Conservation (phyloP, 2,329 filamentous ascomycete species). For the Peltaster fructicola region DNA sequence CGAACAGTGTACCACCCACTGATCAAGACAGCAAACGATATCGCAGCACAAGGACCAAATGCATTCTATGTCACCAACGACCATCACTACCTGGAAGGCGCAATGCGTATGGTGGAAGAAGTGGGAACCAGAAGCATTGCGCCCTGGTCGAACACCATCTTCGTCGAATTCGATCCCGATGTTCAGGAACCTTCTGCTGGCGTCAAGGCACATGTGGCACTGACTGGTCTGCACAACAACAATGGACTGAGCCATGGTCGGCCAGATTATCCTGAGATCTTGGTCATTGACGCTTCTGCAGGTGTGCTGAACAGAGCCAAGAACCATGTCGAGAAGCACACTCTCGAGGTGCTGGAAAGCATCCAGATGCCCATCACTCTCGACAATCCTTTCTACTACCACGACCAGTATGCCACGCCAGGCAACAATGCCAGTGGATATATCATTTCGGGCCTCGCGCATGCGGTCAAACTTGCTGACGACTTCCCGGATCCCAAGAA, state of each 20-base stretch:
- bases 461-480: slow-evolving; percentile 21
- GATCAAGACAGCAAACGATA: slow-evolving; percentile 41
- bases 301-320: slow-evolving; percentile 30
- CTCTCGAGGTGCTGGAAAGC: slow-evolving; percentile 25
- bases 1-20: slow-evolving; percentile 36
- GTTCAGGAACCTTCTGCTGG: slow-evolving; percentile 9
- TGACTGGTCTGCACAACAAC: slow-evolving; percentile 32
- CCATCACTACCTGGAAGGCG: slow-evolving; percentile 36
- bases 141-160: slow-evolving; percentile 33
- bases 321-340: slow-evolving; percentile 7
- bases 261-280: slow-evolving; percentile 13
- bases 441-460: slow-evolving; percentile 31
- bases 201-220: slow-evolving; percentile 27
- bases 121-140: slow-evolving; percentile 18
- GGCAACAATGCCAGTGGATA: slow-evolving; percentile 36
- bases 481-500: slow-evolving; percentile 23
- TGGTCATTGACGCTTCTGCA: slow-evolving; percentile 24
- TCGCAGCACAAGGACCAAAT: slow-evolving; percentile 29
- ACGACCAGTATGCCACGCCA: slow-evolving; percentile 31
- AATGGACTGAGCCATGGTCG: slow-evolving; percentile 39
- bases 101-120: slow-evolving; percentile 31
- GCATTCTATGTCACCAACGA: slow-evolving; percentile 45
- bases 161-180: slow-evolving; percentile 23
- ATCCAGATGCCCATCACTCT: slow-evolving; percentile 28
- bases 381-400: slow-evolving; percentile 43